Evolutionary conservation across 257 asterid species (phyloP).

Genomic region (Scutellaria baicalensis): DNA sequence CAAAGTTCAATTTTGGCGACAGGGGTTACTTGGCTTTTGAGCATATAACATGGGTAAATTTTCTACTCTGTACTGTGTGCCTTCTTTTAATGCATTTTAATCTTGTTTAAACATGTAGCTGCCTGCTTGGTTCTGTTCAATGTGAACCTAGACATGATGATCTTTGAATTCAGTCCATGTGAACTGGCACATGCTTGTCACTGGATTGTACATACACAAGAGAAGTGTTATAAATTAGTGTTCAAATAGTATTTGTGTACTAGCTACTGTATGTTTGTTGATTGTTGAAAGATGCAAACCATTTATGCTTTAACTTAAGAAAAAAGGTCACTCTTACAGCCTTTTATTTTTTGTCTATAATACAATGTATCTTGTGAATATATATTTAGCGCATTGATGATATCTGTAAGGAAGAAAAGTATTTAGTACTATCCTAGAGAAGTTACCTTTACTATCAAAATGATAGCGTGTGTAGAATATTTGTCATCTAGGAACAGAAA

Average conservation of each 20-base stretch:
- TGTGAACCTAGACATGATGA: background rate
- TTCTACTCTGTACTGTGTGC: slow-evolving; percentile 11
- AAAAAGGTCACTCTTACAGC: too few species aligned
- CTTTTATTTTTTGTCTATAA: too few species aligned
- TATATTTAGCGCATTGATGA: too few species aligned
- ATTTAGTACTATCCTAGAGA: too few species aligned
- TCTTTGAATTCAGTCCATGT: background rate
- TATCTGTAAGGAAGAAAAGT: too few species aligned
- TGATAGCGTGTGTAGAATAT: background rate
- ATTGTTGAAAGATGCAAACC: too few species aligned
- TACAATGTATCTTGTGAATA: too few species aligned
- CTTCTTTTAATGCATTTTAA: background rate
- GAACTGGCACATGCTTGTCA: background rate
- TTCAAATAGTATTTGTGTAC: too few species aligned
- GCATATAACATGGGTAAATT: slow-evolving; percentile 88
- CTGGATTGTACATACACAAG: background rate
- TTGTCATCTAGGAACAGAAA: background rate
- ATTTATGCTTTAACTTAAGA: too few species aligned
- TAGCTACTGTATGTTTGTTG: too few species aligned
- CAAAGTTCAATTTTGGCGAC: slow-evolving; percentile 85
- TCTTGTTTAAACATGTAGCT: background rate
- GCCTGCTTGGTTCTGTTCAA: background rate
- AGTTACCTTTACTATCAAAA: too few species aligned
- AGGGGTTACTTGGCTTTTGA: slow-evolving; percentile 76
- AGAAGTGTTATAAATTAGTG: background rate